Percentiles rank a stretch among this genome's conserved stretches.
These are phyloP conservation scores for Cladosporium sp. DNA, from an alignment of 2,329 filamentous ascomycete species.

Conservation along the genomic window DNA sequence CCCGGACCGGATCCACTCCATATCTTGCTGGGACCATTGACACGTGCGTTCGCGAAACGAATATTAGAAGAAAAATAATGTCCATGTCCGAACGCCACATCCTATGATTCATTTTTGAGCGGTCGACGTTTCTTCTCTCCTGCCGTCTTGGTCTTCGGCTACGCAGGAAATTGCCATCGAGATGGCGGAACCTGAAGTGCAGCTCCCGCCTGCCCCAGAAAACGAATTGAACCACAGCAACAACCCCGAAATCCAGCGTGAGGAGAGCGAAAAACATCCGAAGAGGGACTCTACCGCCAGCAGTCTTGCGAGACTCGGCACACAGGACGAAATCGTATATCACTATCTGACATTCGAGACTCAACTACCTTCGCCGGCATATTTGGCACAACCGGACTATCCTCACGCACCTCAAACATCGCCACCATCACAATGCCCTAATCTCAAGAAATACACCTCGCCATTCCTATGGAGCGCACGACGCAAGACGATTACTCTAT, in stretches of 20 bases:
- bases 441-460: constrained; percentile 62
- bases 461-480: constrained; percentile 69
- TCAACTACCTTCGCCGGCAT: constrained; percentile 46
- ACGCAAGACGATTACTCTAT: constrained; percentile 67
- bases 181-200: constrained; percentile 38
- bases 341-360: constrained; percentile 62
- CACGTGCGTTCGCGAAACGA: constrained; percentile 7
- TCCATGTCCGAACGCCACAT: background rate
- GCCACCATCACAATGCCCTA: constrained; percentile 52
- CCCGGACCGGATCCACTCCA: constrained; percentile 7
- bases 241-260: constrained; percentile 16
- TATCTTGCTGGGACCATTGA: constrained; percentile 4
- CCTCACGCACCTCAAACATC: constrained; percentile 20
- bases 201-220: constrained; percentile 26
- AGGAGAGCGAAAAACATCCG: constrained; percentile 24
- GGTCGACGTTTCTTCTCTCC: background rate
- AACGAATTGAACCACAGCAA: constrained; percentile 15
- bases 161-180: background rate
- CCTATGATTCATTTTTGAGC: background rate
- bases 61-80: constrained; percentile 12
- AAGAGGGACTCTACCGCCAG: constrained; percentile 17
- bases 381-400: constrained; percentile 25
- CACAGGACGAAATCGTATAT: constrained; percentile 44
- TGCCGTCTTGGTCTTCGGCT: background rate
- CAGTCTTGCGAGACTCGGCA: constrained; percentile 11